These are phyloP conservation scores for Jaenimonas drosophilae DNA, from an alignment of 208 protist genomes.

Conservation along the genomic window DNA sequence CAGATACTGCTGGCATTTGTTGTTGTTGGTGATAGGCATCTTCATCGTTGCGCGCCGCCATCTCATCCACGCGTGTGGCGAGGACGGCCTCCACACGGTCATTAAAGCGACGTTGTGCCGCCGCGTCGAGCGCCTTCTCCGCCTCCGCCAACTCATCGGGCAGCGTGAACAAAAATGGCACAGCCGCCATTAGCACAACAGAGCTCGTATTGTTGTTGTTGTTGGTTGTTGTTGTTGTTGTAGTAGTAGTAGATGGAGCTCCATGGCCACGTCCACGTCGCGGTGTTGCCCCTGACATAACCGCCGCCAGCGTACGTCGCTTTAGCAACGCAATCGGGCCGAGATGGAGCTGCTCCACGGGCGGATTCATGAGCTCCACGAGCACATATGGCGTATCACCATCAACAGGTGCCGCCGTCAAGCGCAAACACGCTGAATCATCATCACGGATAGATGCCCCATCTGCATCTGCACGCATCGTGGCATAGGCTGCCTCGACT, in stretches of 20 bases:
- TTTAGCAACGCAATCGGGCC: not conserved
- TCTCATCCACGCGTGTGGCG: slow-evolving; percentile 33
- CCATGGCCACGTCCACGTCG: not conserved
- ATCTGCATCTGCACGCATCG: no score
- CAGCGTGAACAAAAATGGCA: slow-evolving; percentile 70
- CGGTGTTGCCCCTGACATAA: not conserved
- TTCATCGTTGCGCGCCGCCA: slow-evolving; percentile 75
- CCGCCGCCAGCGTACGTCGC: not conserved
- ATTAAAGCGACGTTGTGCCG: slow-evolving; percentile 53
- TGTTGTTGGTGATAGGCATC: slow-evolving; percentile 65
- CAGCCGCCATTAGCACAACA: slow-evolving; percentile 15
- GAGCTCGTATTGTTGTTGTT: not conserved
- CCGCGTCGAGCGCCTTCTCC: slow-evolving; percentile 58
- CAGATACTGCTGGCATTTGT: slow-evolving; percentile 56
- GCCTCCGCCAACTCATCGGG: slow-evolving; percentile 77
- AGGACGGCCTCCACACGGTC: slow-evolving; percentile 43
- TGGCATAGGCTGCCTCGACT: no score
- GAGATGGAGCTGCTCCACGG: slow-evolving; percentile 7
- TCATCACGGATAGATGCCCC: no score
- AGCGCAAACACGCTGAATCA: no score
- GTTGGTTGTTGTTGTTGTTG: not conserved
- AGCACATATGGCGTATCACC: no score
- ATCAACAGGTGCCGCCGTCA: no score
- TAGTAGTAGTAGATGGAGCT: no score
- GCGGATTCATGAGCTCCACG: slow-evolving; percentile 59